These are phyloP conservation scores for Trichosanthes cucumerina DNA, from an alignment of 306 rosid genomes.

Conservation along the genomic window DNA sequence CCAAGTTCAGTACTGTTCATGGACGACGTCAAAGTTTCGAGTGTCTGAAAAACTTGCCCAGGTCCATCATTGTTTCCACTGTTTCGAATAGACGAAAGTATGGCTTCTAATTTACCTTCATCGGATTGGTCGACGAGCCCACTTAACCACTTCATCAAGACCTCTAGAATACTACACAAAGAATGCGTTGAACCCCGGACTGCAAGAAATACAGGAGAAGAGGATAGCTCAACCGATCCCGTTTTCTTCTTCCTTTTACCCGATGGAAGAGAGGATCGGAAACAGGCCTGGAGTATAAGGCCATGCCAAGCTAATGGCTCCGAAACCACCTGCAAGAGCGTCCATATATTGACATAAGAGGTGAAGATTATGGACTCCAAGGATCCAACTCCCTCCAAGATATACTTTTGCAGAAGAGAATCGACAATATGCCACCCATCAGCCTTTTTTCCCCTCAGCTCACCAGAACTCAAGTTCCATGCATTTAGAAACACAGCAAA, in stretches of 20 bases:
- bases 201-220: slow-evolving; percentile 29
- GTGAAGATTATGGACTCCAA: slow-evolving; percentile 34
- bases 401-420: slow-evolving; percentile 58
- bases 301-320: slow-evolving; percentile 96
- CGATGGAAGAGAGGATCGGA: slow-evolving; percentile 64
- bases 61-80: slow-evolving; percentile 52
- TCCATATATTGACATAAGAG: slow-evolving; percentile 41
- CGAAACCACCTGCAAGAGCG: slow-evolving; percentile 58
- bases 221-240: slow-evolving; percentile 39
- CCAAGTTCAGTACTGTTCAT: slow-evolving; percentile 39
- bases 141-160: slow-evolving; percentile 45
- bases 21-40: slow-evolving; percentile 41
- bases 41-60: slow-evolving; percentile 45
- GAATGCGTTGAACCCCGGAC: slow-evolving; percentile 44
- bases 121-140: slow-evolving; percentile 46
- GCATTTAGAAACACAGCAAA: slow-evolving; percentile 75
- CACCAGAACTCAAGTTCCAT: slow-evolving; percentile 70
- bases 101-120: slow-evolving; percentile 44
- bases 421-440: slow-evolving; percentile 47
- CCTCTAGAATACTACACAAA: slow-evolving; percentile 40
- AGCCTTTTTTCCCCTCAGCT: slow-evolving; percentile 32
- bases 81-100: slow-evolving; percentile 34
- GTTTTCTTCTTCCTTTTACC: slow-evolving; percentile 88
- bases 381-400: slow-evolving; percentile 35
- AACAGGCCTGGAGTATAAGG: slow-evolving; percentile 67